phyloP scores from a whole-genome alignment of 441 rosid species.

The Gossypium schwendimanii region DNA sequence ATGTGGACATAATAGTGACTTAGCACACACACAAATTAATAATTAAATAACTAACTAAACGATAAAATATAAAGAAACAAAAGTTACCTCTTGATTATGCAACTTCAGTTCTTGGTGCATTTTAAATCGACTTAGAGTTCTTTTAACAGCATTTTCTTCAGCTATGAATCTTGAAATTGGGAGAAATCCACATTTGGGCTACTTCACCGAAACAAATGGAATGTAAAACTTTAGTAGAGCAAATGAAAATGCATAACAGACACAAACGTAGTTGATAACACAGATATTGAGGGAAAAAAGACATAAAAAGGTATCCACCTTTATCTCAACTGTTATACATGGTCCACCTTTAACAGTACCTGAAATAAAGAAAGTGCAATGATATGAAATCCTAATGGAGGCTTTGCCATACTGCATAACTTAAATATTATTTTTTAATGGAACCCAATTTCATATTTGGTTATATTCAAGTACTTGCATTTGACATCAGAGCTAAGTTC shows the following conservation, averaged over 20 bases:
- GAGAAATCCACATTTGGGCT: slow-evolving; percentile 98
- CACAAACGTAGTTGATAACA: not conserved
- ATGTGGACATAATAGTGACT: not conserved
- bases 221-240: slow-evolving; percentile 7
- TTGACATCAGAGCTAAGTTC: not conserved
- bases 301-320: slow-evolving; percentile 35
- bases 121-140: slow-evolving; percentile 50
- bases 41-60: not conserved
- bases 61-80: not conserved
- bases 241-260: slow-evolving; percentile 6
- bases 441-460: not conserved
- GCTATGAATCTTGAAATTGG: slow-evolving; percentile 61
- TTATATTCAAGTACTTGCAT: not conserved
- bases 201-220: slow-evolving; percentile 30
- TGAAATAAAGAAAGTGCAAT: slow-evolving; percentile 23
- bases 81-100: slow-evolving; percentile 45
- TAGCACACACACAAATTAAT: not conserved
- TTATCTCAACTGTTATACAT: slow-evolving; percentile 84
- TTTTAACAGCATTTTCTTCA: slow-evolving; percentile 55
- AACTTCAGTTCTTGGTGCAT: slow-evolving; percentile 82
- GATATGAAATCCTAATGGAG: not conserved
- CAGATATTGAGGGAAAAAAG: not conserved
- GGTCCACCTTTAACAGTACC: slow-evolving; percentile 41
- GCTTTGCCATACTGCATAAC: not conserved
- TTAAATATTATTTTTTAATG: not conserved